Evolutionary conservation across 1,139 yeast species (phyloP).

Genomic region (Suhomyces bribrorum): DNA sequence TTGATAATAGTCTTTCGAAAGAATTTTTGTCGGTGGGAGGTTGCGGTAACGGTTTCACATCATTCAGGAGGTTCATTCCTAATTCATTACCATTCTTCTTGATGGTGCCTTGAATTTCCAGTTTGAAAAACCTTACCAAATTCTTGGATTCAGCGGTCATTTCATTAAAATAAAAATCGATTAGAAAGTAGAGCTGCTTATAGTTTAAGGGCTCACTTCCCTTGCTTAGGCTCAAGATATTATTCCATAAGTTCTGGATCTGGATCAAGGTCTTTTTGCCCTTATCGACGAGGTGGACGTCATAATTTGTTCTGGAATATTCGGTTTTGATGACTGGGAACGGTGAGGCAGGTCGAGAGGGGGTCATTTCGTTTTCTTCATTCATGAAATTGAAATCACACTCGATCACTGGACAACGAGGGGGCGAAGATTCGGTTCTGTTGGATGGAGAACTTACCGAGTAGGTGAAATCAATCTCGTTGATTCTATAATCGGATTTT

Average conservation of each 20-base stretch:
- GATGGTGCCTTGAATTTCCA: slow-evolving; percentile 26
- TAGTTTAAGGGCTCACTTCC: slow-evolving; percentile 26
- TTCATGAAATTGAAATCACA: slow-evolving; percentile 43
- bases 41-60: slow-evolving; percentile 7
- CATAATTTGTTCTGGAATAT: neutral
- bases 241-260: slow-evolving; percentile 32
- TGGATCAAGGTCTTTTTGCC: slow-evolving; percentile 14
- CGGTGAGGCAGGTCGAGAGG: slow-evolving; percentile 9
- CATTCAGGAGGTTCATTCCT: slow-evolving; percentile 13
- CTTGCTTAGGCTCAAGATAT: slow-evolving; percentile 22
- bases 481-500: slow-evolving; percentile 16
- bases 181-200: slow-evolving; percentile 34
- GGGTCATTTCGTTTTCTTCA: slow-evolving; percentile 20
- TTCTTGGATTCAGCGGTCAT: slow-evolving; percentile 23
- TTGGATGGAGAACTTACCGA: slow-evolving; percentile 14
- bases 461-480: slow-evolving; percentile 32
- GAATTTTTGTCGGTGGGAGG: slow-evolving; percentile 17
- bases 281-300: slow-evolving; percentile 7
- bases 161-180: slow-evolving; percentile 34
- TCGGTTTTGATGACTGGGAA: slow-evolving; percentile 5
- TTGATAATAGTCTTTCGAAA: slow-evolving; percentile 19
- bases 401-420: slow-evolving; percentile 43
- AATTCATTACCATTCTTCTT: slow-evolving; percentile 21
- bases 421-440: slow-evolving; percentile 4
- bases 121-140: slow-evolving; percentile 29